Conservation (phyloP, 2,329 filamentous ascomycete genomes). For the Fusarium oligoseptatum region DNA sequence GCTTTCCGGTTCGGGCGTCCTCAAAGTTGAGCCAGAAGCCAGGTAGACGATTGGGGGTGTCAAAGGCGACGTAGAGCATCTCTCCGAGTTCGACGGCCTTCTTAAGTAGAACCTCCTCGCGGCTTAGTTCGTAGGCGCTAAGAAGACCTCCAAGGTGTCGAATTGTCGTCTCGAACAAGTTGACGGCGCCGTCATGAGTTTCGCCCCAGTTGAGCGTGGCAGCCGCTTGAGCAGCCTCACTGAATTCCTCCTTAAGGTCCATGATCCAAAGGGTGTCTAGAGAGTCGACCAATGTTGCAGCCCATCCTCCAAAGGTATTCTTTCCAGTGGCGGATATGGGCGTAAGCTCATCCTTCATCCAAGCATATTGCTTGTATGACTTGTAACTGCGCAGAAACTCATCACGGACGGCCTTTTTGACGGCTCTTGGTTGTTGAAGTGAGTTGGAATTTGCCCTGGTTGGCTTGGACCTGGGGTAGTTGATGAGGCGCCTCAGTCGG, state of each 20-base stretch:
- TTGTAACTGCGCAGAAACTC: conserved; percentile 62
- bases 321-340: conserved; percentile 62
- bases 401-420: conserved; percentile 54
- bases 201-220: conserved; percentile 65
- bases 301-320: conserved; percentile 67
- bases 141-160: conserved; percentile 66
- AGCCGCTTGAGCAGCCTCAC: conserved; percentile 64
- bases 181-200: conserved; percentile 59
- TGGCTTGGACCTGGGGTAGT: conserved; percentile 51
- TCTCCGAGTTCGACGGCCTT: conserved; percentile 67
- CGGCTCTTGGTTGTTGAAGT: conserved; percentile 44
- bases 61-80: conserved; percentile 67
- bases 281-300: conserved; percentile 70
- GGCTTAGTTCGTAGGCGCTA: conserved; percentile 64
- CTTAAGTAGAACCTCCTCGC: conserved; percentile 57
- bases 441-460: conserved; percentile 36
- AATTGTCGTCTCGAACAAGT: conserved; percentile 68
- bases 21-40: conserved; percentile 61
- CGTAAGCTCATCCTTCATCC: conserved; percentile 66
- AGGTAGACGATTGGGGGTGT: conserved; percentile 67
- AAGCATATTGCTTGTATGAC: conserved; percentile 66
- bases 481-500: conserved; percentile 43
- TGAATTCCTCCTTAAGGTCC: conserved; percentile 69
- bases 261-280: conserved; percentile 75
- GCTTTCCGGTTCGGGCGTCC: conserved; percentile 56